Base-by-base conservation (phyloP, 371 early-diverging fungal genomes). In the Amoeboaphelidium protococcarum region DNA sequence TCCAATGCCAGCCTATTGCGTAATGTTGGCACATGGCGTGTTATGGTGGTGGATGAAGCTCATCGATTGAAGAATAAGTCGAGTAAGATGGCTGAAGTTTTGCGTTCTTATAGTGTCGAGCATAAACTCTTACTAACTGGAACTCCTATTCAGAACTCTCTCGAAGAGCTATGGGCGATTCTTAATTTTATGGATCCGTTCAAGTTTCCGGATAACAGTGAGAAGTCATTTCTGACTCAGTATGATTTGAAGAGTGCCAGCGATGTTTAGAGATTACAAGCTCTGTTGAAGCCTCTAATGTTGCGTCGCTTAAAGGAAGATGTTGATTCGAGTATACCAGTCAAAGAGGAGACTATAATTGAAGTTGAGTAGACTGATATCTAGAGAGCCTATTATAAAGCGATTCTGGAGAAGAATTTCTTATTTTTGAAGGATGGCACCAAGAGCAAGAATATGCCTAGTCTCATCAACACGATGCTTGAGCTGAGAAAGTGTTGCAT, bases 1-100 rank as follows among this genome's bases (percentile, higher is more conserved):
- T 48, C 54, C 12, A 62, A 58, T 41, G 51, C 22, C 19, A 49
- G 6, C 31, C 23, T 21, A 41, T 46, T 47, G 19, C 1, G 25
- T 26, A 47, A 25, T 44, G 23, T 26, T 40, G 41, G 54, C 56
- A 63, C 69, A 2, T 95, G 86, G 83, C 63, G 74, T 46, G 75
- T 73, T n/a, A 76, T 72, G 37, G 80, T 92, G 13, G 74, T 96
- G 47, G 97, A 96, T 61, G 97, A 92, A 61, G 97, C 90, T 1
- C 97, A 96, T 62, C 67, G 86, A 41, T 64, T 96, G 41, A 96
- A 96, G 59, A 89, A 88, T 61, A 73, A 58, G 58, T 53, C 68
- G 6, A 73, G 76, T 27, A 81, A 80, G 53, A 71, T 78, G 6
- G 62, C 73, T 1, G 74, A 69, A 47, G 59, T 66, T 24, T 59